These are phyloP conservation scores for Cucurbitaria berberidis DNA, from an alignment of 2,329 filamentous ascomycete species.

Conservation along the genomic window DNA sequence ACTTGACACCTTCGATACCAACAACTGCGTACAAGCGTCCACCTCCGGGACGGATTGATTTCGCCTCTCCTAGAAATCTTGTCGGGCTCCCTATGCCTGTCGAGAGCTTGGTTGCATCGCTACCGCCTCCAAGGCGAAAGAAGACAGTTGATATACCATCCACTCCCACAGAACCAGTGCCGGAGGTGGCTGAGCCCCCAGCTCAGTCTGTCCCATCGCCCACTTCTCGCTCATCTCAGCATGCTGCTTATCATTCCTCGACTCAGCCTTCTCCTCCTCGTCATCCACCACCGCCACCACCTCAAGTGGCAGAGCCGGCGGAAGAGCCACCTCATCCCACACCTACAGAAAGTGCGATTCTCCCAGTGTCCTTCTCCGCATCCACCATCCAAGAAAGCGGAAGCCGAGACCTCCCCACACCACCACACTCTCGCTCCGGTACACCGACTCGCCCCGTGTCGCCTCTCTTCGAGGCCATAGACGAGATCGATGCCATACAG, in stretches of 20 bases:
- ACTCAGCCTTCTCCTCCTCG: slow-evolving; percentile 5
- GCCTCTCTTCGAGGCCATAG: slow-evolving; percentile 43
- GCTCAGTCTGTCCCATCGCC: background rate
- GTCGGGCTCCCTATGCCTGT: slow-evolving; percentile 29
- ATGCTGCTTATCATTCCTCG: background rate
- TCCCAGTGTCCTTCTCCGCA: slow-evolving; percentile 25
- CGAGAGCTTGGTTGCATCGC: slow-evolving; percentile 25
- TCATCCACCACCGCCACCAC: slow-evolving; percentile 10
- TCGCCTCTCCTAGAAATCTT: slow-evolving; percentile 32
- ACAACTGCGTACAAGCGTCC: slow-evolving; percentile 36
- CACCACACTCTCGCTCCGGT: slow-evolving; percentile 32
- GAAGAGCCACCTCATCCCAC: slow-evolving; percentile 17
- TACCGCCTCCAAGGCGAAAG: slow-evolving; percentile 19
- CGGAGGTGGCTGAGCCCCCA: background rate
- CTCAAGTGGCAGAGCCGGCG: slow-evolving; percentile 14
- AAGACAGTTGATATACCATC: slow-evolving; percentile 11
- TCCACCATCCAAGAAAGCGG: slow-evolving; percentile 12
- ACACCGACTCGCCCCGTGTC: slow-evolving; percentile 37
- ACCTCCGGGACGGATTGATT: slow-evolving; percentile 36
- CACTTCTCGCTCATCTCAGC: background rate
- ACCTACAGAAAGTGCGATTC: slow-evolving; percentile 32
- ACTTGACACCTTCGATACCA: slow-evolving; percentile 11
- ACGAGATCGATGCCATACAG: slow-evolving; percentile 44
- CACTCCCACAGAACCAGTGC: background rate
- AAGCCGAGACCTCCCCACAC: slow-evolving; percentile 28